phyloP scores from a whole-genome alignment of 2,329 filamentous ascomycete species.

The Sporothrix curviconia region DNA sequence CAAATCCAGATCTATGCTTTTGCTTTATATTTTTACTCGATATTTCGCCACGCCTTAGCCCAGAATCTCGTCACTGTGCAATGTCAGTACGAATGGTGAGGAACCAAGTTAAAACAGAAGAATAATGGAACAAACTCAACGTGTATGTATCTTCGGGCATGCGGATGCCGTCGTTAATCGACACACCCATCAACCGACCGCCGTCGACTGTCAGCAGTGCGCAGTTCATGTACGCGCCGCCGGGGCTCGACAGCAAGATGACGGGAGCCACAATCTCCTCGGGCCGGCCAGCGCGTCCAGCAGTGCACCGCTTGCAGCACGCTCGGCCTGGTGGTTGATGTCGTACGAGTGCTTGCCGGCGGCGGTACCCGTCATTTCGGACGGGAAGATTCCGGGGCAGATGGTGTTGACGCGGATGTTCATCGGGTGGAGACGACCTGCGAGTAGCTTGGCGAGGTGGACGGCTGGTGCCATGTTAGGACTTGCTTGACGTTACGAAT shows the following conservation, averaged over 20 bases:
- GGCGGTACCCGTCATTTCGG: not conserved
- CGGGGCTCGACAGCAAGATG: not conserved
- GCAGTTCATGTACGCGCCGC: not conserved
- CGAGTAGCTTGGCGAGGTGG: not conserved
- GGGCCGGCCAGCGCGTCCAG: not conserved
- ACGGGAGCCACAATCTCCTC: not conserved
- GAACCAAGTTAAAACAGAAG: no score
- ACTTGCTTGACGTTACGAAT: no score
- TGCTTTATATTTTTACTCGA: not conserved
- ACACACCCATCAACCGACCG: not conserved
- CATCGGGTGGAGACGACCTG: not conserved
- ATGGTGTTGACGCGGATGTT: not conserved
- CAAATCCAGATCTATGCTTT: not conserved
- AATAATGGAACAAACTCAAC: no score
- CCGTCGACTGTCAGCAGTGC: not conserved
- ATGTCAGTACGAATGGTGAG: no score
- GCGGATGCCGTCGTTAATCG: not conserved
- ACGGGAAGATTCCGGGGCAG: not conserved
- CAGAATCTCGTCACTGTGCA: not conserved
- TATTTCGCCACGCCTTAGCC: not conserved
- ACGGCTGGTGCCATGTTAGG: no score
- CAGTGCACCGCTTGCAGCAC: not conserved
- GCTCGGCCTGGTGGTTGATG: not conserved
- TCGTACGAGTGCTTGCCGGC: not conserved
- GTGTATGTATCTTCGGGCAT: not conserved